Base-by-base conservation (phyloP, 1,139 yeast genomes). In the Citeromyces siamensis region DNA sequence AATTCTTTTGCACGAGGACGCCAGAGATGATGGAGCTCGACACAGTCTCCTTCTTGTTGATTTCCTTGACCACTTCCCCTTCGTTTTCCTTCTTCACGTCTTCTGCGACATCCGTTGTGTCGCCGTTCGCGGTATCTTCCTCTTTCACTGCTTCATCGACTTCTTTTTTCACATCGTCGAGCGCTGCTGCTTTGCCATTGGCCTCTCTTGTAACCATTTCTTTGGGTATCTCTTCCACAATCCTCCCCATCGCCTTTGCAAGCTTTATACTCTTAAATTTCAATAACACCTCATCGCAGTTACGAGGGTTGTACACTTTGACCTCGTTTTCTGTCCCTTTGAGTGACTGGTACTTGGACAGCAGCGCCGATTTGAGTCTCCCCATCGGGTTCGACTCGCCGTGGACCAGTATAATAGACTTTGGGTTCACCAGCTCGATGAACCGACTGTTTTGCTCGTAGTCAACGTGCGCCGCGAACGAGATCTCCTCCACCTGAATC, bases 381-480 rank as follows among this genome's bases (percentile, higher is more conserved):
- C 97, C 98, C 98, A 90, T 90, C 20, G 95, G 96, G 46, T 84
- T 86, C 3, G 94, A 77, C 53, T 90, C 99, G n/a, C 99, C 99
- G 55, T 90, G 99, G 1, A 90, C 99, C 41, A 90, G 66, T 42
- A 90, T 85, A 38, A 81, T 79, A 41, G 81, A 77, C 44, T 72
- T 71, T 0, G 99, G 95, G 41, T 81, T 80, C 5, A 90, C 85
- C 42, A 76, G 65, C 48, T 88, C 96, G 39, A 90, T 90, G 50
- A 90, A 90, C 42, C 82, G 85, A 1, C 95, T 68, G 49, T 90
- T 90, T 52, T 90, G 95, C 49, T 83, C 88, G 57, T 81, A 90
- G 54, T 93, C 98, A 14, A 93, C 99, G 59, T 90, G 99, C 0
- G 99, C 99, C 4, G 98, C 98, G 66, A 90, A 90, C 2, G 97